Evolutionary conservation across 2,329 filamentous ascomycete species (phyloP), one percentile per base, ranked within the genome.

Genomic region (Lasiodiplodia sp.): DNA sequence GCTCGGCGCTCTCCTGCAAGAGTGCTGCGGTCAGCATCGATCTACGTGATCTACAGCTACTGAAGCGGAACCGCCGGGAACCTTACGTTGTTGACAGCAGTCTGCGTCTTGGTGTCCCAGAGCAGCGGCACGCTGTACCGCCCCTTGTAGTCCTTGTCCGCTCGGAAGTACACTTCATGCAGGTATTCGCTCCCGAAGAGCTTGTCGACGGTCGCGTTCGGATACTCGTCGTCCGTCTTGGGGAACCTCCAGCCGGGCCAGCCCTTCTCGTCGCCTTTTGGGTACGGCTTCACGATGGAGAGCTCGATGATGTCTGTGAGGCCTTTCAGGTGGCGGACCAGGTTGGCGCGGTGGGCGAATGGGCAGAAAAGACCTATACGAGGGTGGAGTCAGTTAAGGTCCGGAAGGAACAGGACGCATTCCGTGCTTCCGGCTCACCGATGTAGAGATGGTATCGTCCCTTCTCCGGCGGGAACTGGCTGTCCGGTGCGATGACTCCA

Each of bases 231-330:
- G 67, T 85, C 75, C 0, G 81, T 80, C 2, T 78, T 77, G 0
- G 87, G 85, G 72, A 91, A 91, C 37, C 83, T 81, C 87, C 87
- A 90, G 16, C 87, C 88, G 0, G 87, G 87, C 86, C 87, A 90
- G 40, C 89, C 88, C 8, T 85, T 84, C 21, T 85, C 83, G 71
- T 89, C 84, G 63, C 88, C 88, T 74, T 91, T 92, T 0, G 90
- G 90, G 70, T 91, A 91, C 0, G 89, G 86, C 71, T 86, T 87
- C 1, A 91, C 88, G 4, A 90, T 80, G 1, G 86, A 88, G 23
- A 89, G 73, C 6, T 84, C 81, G 53, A 90, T 85, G 44, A 86
- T 79, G 12, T 83, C 77, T 40, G 85, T 80, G 2, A 91, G 82
- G 40, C 86, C 85, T 73, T 89, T 88, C 60, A 90, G 79, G 60